Evolutionary conservation across 2,329 filamentous ascomycete species (phyloP), one percentile per base, ranked within the genome.

Genomic region (Macrophomina phaseolina): DNA sequence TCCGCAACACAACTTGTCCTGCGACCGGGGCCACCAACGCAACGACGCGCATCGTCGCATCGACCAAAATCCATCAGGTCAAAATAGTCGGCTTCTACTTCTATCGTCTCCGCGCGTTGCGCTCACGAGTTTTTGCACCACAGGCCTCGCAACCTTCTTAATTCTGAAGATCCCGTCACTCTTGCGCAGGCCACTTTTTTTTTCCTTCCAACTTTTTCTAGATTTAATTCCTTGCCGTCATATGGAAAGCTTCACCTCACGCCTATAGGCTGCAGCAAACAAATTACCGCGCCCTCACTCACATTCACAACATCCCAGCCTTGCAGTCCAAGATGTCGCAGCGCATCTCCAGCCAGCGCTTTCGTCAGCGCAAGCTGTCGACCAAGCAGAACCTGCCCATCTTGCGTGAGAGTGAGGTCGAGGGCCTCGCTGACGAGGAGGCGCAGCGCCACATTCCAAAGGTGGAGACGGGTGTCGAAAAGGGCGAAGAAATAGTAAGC

Each of bases 401-500:
- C 74, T 87, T 97, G 76, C 89, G 91, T 79, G 94, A 98, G 82
- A 87, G 93, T 80, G 92, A 98, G 78, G 91, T 98, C 81, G 93
- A 97, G 77, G 86, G 90, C 76, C 87, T 85, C 75, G 88, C 93
- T 81, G 97, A 97, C 80, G 92, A 97, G 81, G 88, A 90, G 71
- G 88, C 91, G 74, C 89, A 94, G 78, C 91, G 91, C 73, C 90
- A 91, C 78, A 92, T 87, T 84, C 89, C 85, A 82, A 92, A 90
- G 76, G 93, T 97, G 78, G 93, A 95, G 78, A 97, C 94, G 72
- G 95, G 95, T 81, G 95, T 99, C 74, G 95, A 99, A 81, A 94
- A 97, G 79, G 92, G 90, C 71, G 95, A 99, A 82, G 94, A 98
- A 88, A 94, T 94, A 83, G 95, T 97, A 82, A 89, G 93, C 92